phyloP scores from a whole-genome alignment of 1,284 basidiomycete genomes.

The Ustilago shanxiensis region DNA sequence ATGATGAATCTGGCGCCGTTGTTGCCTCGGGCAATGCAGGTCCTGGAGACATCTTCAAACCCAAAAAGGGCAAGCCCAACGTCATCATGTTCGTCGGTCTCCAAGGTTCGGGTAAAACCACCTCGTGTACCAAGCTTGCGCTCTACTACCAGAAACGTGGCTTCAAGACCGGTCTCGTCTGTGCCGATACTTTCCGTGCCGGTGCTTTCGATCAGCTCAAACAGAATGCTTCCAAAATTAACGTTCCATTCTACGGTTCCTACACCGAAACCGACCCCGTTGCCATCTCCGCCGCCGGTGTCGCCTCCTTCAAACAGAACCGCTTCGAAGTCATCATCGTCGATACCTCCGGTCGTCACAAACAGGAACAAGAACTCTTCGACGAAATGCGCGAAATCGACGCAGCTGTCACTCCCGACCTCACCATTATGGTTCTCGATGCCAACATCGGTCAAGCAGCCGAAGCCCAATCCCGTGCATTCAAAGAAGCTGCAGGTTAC shows the following conservation, averaged over 20 bases:
- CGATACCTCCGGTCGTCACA: slow-evolving; percentile 96
- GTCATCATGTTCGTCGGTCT: slow-evolving; percentile 82
- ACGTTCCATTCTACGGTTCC: slow-evolving; percentile 98
- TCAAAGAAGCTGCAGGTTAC: slow-evolving; percentile 97
- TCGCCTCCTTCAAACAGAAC: slow-evolving; percentile 96
- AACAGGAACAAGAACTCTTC: slow-evolving; percentile 96
- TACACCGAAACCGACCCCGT: slow-evolving; percentile 99
- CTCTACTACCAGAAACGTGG: slow-evolving; percentile 98
- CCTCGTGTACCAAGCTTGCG: slow-evolving; percentile 81
- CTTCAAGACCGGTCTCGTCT: slow-evolving; percentile 97
- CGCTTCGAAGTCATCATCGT: slow-evolving; percentile 99
- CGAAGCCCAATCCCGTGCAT: slow-evolving; percentile 93
- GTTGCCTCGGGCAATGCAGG: slow-evolving; percentile 32
- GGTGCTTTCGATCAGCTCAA: slow-evolving; percentile 97
- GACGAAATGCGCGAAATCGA: slow-evolving; percentile 98
- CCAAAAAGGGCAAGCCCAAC: slow-evolving; percentile 92
- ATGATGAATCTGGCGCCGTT: slow-evolving; percentile 42
- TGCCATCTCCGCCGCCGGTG: slow-evolving; percentile 91
- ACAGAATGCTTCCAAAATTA: slow-evolving; percentile 94
- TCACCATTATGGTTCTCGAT: slow-evolving; percentile 73
- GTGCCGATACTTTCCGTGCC: slow-evolving; percentile 99
- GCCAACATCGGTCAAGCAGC: slow-evolving; percentile 87
- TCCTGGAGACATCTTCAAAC: slow-evolving; percentile 81
- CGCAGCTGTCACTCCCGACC: slow-evolving; percentile 85
- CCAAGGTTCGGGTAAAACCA: slow-evolving; percentile 97